A percentile compares a stretch with the other conserved stretches of the same genome.
Conservation (phyloP, 306 rosid genomes). For the Mimosa bimucronata region DNA sequence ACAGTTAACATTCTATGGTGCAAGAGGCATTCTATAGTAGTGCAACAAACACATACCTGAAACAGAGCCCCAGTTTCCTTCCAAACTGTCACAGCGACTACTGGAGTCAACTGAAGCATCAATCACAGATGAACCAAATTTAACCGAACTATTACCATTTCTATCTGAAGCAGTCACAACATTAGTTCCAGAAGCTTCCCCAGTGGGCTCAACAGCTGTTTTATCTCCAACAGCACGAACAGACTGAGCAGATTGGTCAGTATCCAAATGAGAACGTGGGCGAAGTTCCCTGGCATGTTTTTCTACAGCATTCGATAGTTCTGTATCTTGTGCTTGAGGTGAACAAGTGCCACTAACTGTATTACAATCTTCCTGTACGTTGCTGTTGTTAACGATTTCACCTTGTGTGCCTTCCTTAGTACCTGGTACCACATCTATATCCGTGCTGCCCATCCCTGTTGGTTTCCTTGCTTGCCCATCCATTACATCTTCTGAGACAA, state of each 20-base stretch:
- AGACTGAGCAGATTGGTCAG: constrained; percentile 43
- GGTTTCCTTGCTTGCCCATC: constrained; percentile 35
- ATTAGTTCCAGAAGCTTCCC: constrained; percentile 44
- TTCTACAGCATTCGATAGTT: constrained; percentile 39
- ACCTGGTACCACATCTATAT: constrained; percentile 29
- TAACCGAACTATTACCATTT: constrained; percentile 36
- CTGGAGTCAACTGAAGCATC: constrained; percentile 64
- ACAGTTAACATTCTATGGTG: background rate
- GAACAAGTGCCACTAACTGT: constrained; percentile 29
- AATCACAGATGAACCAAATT: constrained; percentile 43
- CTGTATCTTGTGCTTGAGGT: constrained; percentile 33
- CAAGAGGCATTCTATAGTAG: constrained; percentile 7
- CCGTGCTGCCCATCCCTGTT: constrained; percentile 37
- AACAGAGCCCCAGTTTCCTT: constrained; percentile 87
- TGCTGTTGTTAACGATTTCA: constrained; percentile 35
- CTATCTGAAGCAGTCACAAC: constrained; percentile 49
- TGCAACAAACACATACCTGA: constrained; percentile 62
- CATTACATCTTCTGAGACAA: constrained; percentile 42
- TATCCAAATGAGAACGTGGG: constrained; percentile 34
- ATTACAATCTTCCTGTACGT: constrained; percentile 37
- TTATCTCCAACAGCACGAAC: constrained; percentile 35
- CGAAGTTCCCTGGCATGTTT: constrained; percentile 37
- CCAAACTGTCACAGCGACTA: constrained; percentile 80
- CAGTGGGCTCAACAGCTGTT: constrained; percentile 36
- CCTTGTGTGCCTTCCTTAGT: constrained; percentile 34